A percentile compares a stretch with the other conserved stretches of the same genome.
Conservation (phyloP, 768 basidiomycete species). For the Mycena sanguinolenta region DNA sequence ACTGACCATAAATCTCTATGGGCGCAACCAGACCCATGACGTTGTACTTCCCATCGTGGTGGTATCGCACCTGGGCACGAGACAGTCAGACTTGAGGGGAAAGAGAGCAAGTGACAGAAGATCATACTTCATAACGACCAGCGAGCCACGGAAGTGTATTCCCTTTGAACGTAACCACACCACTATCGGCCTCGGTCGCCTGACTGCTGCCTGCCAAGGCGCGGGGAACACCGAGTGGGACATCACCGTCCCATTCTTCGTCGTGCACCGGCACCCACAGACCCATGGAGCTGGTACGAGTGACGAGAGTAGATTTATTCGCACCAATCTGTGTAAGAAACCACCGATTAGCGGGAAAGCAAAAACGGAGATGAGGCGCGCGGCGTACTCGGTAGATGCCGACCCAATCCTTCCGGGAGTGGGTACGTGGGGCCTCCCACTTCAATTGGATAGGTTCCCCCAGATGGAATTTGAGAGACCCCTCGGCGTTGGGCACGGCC, state of each 20-base stretch:
- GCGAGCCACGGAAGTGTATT: conserved; percentile 88
- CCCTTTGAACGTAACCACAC: conserved; percentile 80
- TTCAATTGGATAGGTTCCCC: conserved; percentile 90
- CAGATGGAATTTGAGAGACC: conserved; percentile 79
- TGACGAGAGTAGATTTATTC: conserved; percentile 86
- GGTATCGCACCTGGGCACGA: conserved; percentile 78
- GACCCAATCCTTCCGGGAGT: conserved; percentile 96
- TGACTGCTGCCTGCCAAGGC: conserved; percentile 47
- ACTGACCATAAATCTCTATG: conserved; percentile 89
- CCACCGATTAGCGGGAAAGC: conserved; percentile 15
- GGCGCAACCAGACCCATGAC: conserved; percentile 91
- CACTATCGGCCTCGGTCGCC: conserved; percentile 63
- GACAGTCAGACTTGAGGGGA: neutral
- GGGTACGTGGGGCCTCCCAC: conserved; percentile 89
- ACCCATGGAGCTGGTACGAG: conserved; percentile 86
- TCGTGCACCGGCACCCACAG: conserved; percentile 94
- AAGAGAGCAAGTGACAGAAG: neutral
- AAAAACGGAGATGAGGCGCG: neutral
- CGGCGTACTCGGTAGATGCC: conserved; percentile 84
- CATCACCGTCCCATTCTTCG: conserved; percentile 94
- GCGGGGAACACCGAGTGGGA: conserved; percentile 65
- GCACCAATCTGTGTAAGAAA: conserved; percentile 76
- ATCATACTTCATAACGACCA: conserved; percentile 86
- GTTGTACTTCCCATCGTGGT: conserved; percentile 98
- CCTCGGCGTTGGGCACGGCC: conserved; percentile 65